A percentile compares a stretch with the other conserved stretches of the same genome.
phyloP scores from a whole-genome alignment of 2,329 filamentous ascomycete species.

The Pseudogymnoascus sp. region DNA sequence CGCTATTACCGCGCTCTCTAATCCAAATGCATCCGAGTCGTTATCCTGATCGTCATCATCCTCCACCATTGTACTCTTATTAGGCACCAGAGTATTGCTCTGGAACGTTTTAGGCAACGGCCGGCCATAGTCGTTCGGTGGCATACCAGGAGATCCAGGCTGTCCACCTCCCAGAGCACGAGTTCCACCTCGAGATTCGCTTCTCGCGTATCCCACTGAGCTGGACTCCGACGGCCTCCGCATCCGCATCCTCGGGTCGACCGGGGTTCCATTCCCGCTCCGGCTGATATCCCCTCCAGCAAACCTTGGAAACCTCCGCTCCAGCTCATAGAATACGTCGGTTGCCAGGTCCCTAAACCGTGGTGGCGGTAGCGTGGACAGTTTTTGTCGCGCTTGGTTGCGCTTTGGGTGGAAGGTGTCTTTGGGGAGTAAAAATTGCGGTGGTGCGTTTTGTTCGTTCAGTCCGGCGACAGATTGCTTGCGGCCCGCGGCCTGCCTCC shows the following conservation, averaged over 20 bases:
- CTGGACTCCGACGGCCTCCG: constrained; percentile 48
- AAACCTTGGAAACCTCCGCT: constrained; percentile 81
- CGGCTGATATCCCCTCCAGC: constrained; percentile 58
- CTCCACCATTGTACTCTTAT: constrained; percentile 96
- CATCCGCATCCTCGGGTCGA: constrained; percentile 32
- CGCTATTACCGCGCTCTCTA: constrained; percentile 37
- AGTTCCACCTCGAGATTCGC: constrained; percentile 28
- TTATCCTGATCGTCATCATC: constrained; percentile 84
- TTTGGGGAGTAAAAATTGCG: constrained; percentile 73
- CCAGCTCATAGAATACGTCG: constrained; percentile 92
- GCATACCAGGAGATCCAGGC: constrained; percentile 51
- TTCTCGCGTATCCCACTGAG: constrained; percentile 37
- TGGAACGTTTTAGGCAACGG: constrained; percentile 86
- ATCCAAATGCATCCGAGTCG: constrained; percentile 57
- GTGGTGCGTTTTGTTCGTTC: constrained; percentile 40
- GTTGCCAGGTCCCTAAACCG: constrained; percentile 88
- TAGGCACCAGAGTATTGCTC: constrained; percentile 92
- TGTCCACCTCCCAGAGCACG: constrained; percentile 33
- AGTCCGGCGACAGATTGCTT: constrained; percentile 44
- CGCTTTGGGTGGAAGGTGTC: constrained; percentile 90
- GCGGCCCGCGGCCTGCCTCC: constrained; percentile 64
- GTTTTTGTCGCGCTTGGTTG: constrained; percentile 93
- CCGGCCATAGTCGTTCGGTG: constrained; percentile 59
- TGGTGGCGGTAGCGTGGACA: constrained; percentile 78
- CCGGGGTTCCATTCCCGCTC: constrained; percentile 48